Evolutionary conservation across 139 green algal species (phyloP).

Genomic region (Auxenochlorella protothecoides): DNA sequence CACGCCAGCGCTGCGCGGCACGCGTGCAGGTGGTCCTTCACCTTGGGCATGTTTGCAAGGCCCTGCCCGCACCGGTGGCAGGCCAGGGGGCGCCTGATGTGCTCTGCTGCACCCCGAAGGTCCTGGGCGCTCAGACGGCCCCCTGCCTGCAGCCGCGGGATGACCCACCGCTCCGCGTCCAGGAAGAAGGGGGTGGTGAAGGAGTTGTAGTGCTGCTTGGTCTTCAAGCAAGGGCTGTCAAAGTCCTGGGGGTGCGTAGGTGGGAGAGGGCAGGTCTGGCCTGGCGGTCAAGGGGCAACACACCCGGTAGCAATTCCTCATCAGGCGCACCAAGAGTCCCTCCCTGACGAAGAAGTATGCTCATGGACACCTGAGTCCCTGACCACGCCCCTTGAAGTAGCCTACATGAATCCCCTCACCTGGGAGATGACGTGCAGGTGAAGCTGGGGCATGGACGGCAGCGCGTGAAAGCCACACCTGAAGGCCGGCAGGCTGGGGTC

Average conservation of each 20-base stretch:
- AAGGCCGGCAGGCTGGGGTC: too few relatives aligned
- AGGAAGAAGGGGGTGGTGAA: conserved; percentile 78
- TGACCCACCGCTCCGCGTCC: conserved; percentile 23
- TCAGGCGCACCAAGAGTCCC: too few relatives aligned
- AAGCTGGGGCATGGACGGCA: conserved; percentile 72
- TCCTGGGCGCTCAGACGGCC: conserved; percentile 29
- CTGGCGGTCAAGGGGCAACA: too few relatives aligned
- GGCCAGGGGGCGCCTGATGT: conserved; percentile 42
- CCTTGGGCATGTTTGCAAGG: conserved; percentile 43
- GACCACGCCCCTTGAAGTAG: too few relatives aligned
- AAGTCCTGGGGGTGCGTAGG: conserved; percentile 27
- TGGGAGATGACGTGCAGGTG: conserved; percentile 77
- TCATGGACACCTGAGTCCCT: too few relatives aligned
- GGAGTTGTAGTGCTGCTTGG: conserved; percentile 74
- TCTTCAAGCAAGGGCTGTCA: conserved; percentile 50
- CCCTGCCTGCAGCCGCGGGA: background rate
- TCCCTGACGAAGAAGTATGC: background rate
- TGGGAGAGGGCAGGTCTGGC: too few relatives aligned
- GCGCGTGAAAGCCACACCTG: conserved; percentile 56
- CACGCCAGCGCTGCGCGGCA: too few relatives aligned
- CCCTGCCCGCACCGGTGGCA: conserved; percentile 48
- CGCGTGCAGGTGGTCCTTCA: conserved; percentile 60
- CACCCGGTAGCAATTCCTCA: too few relatives aligned
- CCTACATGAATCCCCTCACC: conserved; percentile 2
- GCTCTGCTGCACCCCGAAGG: conserved; percentile 12